These are phyloP conservation scores for Cordyceps cateniannulata DNA, from an alignment of 2,329 filamentous ascomycete genomes.

Conservation along the genomic window DNA sequence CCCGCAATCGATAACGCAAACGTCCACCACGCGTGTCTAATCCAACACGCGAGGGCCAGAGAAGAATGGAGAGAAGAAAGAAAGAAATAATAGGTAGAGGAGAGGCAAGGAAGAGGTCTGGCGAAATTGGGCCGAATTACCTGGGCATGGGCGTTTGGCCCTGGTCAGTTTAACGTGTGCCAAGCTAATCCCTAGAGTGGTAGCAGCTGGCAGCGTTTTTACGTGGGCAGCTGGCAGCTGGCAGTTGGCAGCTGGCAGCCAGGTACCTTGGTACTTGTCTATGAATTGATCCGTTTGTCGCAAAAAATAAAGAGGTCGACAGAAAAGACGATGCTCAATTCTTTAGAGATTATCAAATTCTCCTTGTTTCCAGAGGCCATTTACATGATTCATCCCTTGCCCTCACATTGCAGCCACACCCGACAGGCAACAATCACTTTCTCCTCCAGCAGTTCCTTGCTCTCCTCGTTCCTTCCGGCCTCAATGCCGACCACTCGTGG, in stretches of 20 bases:
- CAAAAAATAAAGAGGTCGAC: too few relatives aligned
- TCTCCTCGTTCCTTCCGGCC: too few relatives aligned
- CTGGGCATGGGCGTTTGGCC: background rate
- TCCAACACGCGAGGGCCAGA: background rate
- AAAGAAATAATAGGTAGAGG: background rate
- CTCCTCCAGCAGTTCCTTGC: too few relatives aligned
- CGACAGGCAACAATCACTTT: too few relatives aligned
- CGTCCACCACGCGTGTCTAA: background rate
- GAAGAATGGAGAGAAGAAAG: background rate
- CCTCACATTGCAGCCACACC: background rate
- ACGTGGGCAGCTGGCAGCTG: background rate
- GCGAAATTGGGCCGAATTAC: conserved; percentile 2
- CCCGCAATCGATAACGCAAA: background rate
- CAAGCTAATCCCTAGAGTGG: too few relatives aligned
- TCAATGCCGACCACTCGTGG: background rate
- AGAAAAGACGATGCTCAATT: background rate
- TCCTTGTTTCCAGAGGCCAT: too few relatives aligned
- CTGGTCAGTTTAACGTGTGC: background rate
- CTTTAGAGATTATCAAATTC: too few relatives aligned
- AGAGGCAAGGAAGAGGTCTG: background rate
- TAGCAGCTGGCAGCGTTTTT: background rate
- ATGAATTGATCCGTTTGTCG: too few relatives aligned
- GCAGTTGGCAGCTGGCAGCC: background rate
- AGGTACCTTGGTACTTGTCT: too few relatives aligned
- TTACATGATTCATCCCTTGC: background rate